Percentiles rank a stretch among this genome's conserved stretches.
phyloP scores from a whole-genome alignment of 2,329 filamentous ascomycete genomes.

The Fusarium metavorans region DNA sequence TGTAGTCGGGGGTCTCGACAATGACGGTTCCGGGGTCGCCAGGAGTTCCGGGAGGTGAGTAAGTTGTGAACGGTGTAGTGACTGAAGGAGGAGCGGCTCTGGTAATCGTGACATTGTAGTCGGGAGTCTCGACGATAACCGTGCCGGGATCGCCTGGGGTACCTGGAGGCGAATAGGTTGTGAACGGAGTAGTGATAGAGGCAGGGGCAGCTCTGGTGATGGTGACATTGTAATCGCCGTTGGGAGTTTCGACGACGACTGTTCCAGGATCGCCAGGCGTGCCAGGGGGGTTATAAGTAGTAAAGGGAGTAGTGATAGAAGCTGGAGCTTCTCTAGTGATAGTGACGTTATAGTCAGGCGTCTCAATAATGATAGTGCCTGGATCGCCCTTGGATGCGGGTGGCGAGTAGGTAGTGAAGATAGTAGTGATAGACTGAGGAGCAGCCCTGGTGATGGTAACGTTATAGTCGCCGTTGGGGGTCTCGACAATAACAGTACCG shows the following conservation, averaged over 20 bases:
- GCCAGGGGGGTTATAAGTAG: slow-evolving; percentile 17
- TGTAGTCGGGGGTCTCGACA: slow-evolving; percentile 15
- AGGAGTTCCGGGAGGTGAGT: neutral
- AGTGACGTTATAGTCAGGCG: slow-evolving; percentile 29
- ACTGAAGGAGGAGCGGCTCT: neutral
- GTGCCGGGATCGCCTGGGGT: slow-evolving; percentile 26
- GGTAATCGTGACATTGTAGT: slow-evolving; percentile 8
- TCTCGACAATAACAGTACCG: slow-evolving; percentile 24
- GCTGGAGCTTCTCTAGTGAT: slow-evolving; percentile 14
- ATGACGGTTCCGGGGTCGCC: slow-evolving; percentile 10
- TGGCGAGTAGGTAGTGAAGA: slow-evolving; percentile 14
- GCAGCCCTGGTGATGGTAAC: slow-evolving; percentile 19
- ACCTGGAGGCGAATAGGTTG: slow-evolving; percentile 20
- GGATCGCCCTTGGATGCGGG: slow-evolving; percentile 22
- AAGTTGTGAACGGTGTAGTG: neutral
- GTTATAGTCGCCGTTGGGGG: slow-evolving; percentile 23
- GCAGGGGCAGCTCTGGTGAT: slow-evolving; percentile 17
- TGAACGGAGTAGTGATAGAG: slow-evolving; percentile 25
- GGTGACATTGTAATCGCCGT: slow-evolving; percentile 23
- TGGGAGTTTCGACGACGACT: slow-evolving; percentile 19
- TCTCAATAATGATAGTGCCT: slow-evolving; percentile 24
- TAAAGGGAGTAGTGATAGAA: slow-evolving; percentile 10
- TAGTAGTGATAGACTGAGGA: slow-evolving; percentile 10
- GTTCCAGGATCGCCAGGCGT: slow-evolving; percentile 24
- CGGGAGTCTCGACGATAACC: slow-evolving; percentile 14